Conservation (phyloP, 1,284 basidiomycete genomes). For the Malassezia yamatoensis region DNA sequence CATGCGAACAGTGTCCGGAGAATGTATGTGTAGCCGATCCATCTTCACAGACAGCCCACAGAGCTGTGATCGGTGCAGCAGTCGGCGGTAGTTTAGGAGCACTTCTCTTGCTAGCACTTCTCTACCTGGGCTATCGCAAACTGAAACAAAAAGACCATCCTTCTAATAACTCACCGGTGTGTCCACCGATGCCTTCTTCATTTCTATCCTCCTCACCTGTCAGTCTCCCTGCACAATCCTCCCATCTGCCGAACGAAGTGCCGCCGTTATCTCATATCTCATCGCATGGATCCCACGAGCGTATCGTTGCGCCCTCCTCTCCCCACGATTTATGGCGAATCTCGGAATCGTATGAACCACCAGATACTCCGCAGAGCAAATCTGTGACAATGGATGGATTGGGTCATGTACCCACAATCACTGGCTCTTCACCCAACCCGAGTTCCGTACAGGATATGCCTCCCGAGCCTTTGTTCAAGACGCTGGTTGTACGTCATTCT, state of each 20-base stretch:
- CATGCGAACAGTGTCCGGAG: conserved; percentile 7
- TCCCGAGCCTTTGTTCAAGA: too few relatives aligned
- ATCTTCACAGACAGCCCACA: not conserved
- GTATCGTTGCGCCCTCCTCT: not conserved
- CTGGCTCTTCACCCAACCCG: not conserved
- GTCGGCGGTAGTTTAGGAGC: conserved; percentile 1
- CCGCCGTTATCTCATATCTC: not conserved
- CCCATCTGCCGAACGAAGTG: not conserved
- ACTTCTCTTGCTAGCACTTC: not conserved
- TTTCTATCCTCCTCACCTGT: not conserved
- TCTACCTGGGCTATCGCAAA: not conserved
- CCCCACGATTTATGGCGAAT: conserved; percentile 7
- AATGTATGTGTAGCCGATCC: conserved; percentile 8
- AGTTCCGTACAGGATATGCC: too few relatives aligned
- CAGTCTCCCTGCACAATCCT: not conserved
- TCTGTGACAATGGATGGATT: not conserved
- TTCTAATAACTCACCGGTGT: not conserved
- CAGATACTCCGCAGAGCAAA: not conserved
- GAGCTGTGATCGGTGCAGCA: not conserved
- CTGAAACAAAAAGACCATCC: not conserved
- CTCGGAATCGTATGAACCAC: conserved; percentile 9
- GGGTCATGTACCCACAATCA: not conserved
- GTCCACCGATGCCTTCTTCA: not conserved
- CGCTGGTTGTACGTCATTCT: too few relatives aligned
- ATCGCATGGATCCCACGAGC: not conserved